Evolutionary conservation across 306 rosid species (phyloP).

Genomic region (Oemleria cerasiformis): DNA sequence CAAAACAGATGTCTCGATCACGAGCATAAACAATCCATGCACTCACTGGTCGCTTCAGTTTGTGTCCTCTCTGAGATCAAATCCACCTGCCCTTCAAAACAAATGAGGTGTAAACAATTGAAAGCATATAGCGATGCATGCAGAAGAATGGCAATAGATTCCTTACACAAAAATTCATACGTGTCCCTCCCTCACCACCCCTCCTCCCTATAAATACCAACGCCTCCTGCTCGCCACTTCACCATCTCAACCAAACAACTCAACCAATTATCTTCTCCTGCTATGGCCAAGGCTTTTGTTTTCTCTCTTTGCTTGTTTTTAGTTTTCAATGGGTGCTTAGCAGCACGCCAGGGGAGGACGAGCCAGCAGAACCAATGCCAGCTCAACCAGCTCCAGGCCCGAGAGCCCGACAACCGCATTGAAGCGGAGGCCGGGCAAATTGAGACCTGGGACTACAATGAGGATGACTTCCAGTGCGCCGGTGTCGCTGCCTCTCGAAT

Average conservation of each 20-base stretch:
- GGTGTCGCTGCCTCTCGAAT: constrained; percentile 35
- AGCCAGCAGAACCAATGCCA: constrained; percentile 30
- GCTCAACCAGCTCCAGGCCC: constrained; percentile 33
- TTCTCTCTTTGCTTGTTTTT: constrained; percentile 42
- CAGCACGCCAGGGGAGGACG: not conserved
- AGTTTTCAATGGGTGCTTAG: constrained; percentile 42
- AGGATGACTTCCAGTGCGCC: constrained; percentile 36
- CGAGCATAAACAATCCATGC: too few relatives aligned
- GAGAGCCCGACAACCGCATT: constrained; percentile 35
- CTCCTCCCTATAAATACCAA: constrained; percentile 19
- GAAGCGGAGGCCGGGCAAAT: constrained; percentile 42
- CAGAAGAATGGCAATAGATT: not conserved
- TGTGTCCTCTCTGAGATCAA: too few relatives aligned
- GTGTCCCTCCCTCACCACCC: constrained; percentile 2
- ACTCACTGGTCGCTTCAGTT: too few relatives aligned
- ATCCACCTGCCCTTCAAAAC: too few relatives aligned
- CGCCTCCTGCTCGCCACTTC: constrained; percentile 19
- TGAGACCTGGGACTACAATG: constrained; percentile 44
- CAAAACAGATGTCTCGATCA: too few relatives aligned
- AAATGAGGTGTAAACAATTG: too few relatives aligned
- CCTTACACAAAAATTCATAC: not conserved
- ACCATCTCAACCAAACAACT: not conserved
- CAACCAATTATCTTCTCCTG: not conserved
- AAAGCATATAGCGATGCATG: too few relatives aligned
- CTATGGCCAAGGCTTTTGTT: constrained; percentile 39